Evolutionary conservation across 1,284 basidiomycete genomes (phyloP), one percentile per base, ranked within the genome.

Genomic region (Cryptococcus sp.): DNA sequence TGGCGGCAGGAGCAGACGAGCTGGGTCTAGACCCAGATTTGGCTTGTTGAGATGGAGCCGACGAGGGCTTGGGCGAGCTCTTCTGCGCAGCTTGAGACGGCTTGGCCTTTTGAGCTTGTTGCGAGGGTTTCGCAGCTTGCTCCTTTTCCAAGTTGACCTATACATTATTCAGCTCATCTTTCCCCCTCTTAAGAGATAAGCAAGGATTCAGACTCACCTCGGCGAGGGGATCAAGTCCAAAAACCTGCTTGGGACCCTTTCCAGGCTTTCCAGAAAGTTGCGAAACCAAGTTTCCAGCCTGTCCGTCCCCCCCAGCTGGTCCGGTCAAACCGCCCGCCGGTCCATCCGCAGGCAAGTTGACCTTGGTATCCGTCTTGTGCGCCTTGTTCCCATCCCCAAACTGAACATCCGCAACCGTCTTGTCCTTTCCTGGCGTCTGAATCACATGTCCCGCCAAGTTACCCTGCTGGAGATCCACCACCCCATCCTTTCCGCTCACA

Each of bases 341-440:
- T 10, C 46, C 42, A 23, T 43, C 42, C 2, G 21, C 22, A 3
- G 48, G 52, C 2, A 53, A 7, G 28, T 53, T 50, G 21, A 50
- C 48, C 35, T 53, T 47, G 25, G 33, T 19, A 28, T 50, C 41
- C 35, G 25, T 25, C 14, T n/a, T 18, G 19, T 40, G 25, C 16
- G 39, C 21, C 14, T 33, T 12, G 18, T 41, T 39, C 3, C 37
- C 48, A 22, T 39, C 40, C 2, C 26, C 33, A 9, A 32, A 4
- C 25, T 39, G 12, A 16, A 37, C 43, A 24, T 45, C 47, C 25
- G 33, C 35, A 26, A 51, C n/a, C 14, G 41, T 45, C 25, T 28
- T 43, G 43, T 51, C 50, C 16, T 44, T 44, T 3, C 53, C 53
- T 10, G 53, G 53, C 5, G 53, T 54, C 33, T 54, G 47, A 28